Conservation (phyloP, 2,329 filamentous ascomycete species). For the Ceratocystis harringtonii region DNA sequence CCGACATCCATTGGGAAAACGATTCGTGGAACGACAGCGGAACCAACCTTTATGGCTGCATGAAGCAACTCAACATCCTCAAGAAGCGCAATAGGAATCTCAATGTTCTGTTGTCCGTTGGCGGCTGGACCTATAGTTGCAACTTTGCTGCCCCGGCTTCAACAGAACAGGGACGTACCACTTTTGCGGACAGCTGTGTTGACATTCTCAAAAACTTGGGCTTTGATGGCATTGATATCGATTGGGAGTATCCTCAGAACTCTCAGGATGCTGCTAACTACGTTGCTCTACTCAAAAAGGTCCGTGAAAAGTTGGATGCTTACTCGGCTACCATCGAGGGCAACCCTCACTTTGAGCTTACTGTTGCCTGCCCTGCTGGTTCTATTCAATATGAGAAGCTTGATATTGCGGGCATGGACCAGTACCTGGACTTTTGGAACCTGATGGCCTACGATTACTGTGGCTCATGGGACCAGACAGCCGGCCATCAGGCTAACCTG, state of each 20-base stretch:
- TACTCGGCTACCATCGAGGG: slow-evolving; percentile 34
- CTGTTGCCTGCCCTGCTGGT: slow-evolving; percentile 49
- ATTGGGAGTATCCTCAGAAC: slow-evolving; percentile 52
- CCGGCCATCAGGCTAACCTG: slow-evolving; percentile 73
- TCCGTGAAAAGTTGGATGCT: slow-evolving; percentile 42
- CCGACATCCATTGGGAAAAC: slow-evolving; percentile 58
- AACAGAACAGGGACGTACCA: slow-evolving; percentile 50
- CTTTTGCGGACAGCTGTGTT: slow-evolving; percentile 61
- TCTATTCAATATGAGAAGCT: slow-evolving; percentile 47
- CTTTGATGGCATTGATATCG: slow-evolving; percentile 56
- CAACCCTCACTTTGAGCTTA: slow-evolving; percentile 44
- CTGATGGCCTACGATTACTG: slow-evolving; percentile 83
- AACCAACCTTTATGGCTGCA: slow-evolving; percentile 71
- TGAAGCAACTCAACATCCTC: slow-evolving; percentile 76
- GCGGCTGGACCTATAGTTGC: slow-evolving; percentile 80
- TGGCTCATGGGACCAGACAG: slow-evolving; percentile 58
- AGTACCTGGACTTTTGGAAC: slow-evolving; percentile 58
- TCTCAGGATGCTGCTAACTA: slow-evolving; percentile 40
- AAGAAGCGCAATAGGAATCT: slow-evolving; percentile 71
- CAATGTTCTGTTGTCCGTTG: slow-evolving; percentile 74
- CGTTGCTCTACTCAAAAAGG: slow-evolving; percentile 42
- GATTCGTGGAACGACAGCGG: slow-evolving; percentile 57
- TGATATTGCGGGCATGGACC: slow-evolving; percentile 49
- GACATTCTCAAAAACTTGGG: slow-evolving; percentile 65
- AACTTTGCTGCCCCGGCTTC: slow-evolving; percentile 69